Percentiles rank a stretch among this genome's conserved stretches.
Conservation (phyloP, 139 green algal genomes). For the Deuterostichococcus epilithicus region DNA sequence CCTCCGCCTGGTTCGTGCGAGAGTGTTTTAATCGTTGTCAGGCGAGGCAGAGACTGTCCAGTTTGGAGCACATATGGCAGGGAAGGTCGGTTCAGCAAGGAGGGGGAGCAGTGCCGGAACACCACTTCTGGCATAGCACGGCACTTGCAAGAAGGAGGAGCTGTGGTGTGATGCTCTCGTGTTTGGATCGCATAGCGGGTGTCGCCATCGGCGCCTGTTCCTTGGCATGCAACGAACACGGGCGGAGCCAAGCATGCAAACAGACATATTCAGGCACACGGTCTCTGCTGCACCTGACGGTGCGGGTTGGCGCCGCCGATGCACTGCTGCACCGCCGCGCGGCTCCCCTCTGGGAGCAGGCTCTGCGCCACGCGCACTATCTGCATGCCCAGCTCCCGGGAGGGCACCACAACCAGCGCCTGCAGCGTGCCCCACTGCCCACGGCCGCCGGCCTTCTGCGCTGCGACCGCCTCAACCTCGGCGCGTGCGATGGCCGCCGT, state of each 20-base stretch:
- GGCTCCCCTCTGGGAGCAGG: constrained; percentile 55
- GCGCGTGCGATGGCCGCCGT: constrained; percentile 52
- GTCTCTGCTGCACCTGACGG: constrained; percentile 44
- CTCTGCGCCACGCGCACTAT: constrained; percentile 67
- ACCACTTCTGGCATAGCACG: neutral
- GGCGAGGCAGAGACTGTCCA: too few species aligned
- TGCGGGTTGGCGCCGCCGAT: constrained; percentile 90
- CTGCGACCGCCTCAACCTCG: constrained; percentile 33
- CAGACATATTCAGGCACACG: neutral
- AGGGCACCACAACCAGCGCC: constrained; percentile 80
- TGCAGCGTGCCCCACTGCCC: constrained; percentile 25
- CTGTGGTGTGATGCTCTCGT: neutral
- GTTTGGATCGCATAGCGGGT: too few species aligned
- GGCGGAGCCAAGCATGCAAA: too few species aligned
- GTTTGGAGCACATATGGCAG: neutral
- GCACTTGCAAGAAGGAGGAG: too few species aligned
- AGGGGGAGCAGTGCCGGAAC: neutral
- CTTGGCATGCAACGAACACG: too few species aligned
- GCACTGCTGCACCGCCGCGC: constrained; percentile 81
- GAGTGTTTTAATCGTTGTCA: too few species aligned
- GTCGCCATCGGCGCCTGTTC: too few species aligned
- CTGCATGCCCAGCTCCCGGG: constrained; percentile 93
- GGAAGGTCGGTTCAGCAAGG: neutral
- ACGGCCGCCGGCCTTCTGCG: neutral
- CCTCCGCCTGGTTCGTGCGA: constrained; percentile 67